A percentile compares a stretch with the other conserved stretches of the same genome.
phyloP scores from a whole-genome alignment of 1,284 basidiomycete species.

The Leccinum subfulvum region DNA sequence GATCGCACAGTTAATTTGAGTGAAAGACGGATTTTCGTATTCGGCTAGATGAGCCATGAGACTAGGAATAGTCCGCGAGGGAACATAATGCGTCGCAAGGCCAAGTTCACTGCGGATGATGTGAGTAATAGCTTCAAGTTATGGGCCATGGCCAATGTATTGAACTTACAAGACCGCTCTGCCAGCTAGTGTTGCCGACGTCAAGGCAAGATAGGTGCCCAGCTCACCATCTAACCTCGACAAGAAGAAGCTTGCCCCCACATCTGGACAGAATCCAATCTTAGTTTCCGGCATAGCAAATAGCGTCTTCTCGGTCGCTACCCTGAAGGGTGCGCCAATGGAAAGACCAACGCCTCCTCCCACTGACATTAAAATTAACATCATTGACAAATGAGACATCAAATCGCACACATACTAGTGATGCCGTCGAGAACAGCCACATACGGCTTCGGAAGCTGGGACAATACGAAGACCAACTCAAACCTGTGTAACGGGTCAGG shows the following conservation, averaged over 20 bases:
- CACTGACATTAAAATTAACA: constrained; percentile 52
- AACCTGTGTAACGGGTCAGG: constrained; percentile 55
- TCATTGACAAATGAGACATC: constrained; percentile 22
- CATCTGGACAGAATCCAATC: constrained; percentile 88
- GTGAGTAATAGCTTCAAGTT: constrained; percentile 9
- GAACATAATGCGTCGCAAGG: constrained; percentile 88
- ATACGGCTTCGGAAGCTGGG: constrained; percentile 82
- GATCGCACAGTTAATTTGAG: constrained; percentile 56
- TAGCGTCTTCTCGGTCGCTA: constrained; percentile 90
- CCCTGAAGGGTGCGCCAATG: constrained; percentile 85
- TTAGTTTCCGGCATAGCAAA: constrained; percentile 99
- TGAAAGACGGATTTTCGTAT: constrained; percentile 52
- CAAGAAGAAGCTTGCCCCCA: constrained; percentile 90
- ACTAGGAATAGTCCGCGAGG: constrained; percentile 69
- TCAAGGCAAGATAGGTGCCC: constrained; percentile 93
- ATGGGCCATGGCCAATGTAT: constrained; percentile 7
- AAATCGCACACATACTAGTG: constrained; percentile 64
- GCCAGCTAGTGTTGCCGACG: constrained; percentile 72
- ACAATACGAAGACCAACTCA: constrained; percentile 84
- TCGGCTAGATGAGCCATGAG: constrained; percentile 63
- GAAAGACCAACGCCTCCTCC: constrained; percentile 94
- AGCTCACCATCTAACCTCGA: constrained; percentile 88
- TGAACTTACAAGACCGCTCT: constrained; percentile 78
- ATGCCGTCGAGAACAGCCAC: constrained; percentile 89
- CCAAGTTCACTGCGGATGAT: constrained; percentile 68